These are phyloP conservation scores for Canavalia ensiformis DNA, from an alignment of 306 rosid genomes.

Conservation along the genomic window DNA sequence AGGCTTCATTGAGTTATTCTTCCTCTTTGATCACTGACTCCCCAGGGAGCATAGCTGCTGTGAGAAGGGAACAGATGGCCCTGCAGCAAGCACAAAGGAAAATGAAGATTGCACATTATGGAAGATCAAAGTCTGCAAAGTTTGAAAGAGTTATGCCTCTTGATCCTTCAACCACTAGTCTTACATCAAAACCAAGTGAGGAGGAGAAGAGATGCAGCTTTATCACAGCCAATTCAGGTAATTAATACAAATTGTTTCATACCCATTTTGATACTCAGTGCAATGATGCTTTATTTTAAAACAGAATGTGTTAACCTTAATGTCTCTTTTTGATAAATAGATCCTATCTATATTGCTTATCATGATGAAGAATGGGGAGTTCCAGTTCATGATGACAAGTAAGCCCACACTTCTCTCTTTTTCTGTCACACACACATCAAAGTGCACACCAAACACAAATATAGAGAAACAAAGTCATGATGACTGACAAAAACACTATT, in stretches of 20 bases:
- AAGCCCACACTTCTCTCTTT: conserved; percentile 53
- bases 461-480: conserved; percentile 24
- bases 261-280: not conserved
- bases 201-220: conserved; percentile 93
- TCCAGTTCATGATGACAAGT: conserved; percentile 98
- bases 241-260: not conserved
- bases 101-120: conserved; percentile 94
- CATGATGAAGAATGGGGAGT: conserved; percentile 99
- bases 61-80: conserved; percentile 92
- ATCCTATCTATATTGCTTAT: conserved; percentile 95
- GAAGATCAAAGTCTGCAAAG: conserved; percentile 94
- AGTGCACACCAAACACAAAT: conserved; percentile 8
- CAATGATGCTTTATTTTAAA: conserved; percentile 2
- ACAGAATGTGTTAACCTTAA: conserved; percentile 21
- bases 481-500: conserved; percentile 41
- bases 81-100: conserved; percentile 90
- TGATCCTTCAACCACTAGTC: conserved; percentile 51
- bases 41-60: conserved; percentile 97
- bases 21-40: conserved; percentile 88
- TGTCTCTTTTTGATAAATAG: conserved; percentile 55
- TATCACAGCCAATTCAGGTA: conserved; percentile 94
- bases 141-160: conserved; percentile 70
- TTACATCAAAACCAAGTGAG: conserved; percentile 51
- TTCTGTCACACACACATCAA: conserved; percentile 22
- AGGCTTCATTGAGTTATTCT: conserved; percentile 73